Percentiles rank a stretch among this genome's conserved stretches.
Conservation (phyloP, 108 stramenopile genomes). For the Skeletonema grethae region DNA sequence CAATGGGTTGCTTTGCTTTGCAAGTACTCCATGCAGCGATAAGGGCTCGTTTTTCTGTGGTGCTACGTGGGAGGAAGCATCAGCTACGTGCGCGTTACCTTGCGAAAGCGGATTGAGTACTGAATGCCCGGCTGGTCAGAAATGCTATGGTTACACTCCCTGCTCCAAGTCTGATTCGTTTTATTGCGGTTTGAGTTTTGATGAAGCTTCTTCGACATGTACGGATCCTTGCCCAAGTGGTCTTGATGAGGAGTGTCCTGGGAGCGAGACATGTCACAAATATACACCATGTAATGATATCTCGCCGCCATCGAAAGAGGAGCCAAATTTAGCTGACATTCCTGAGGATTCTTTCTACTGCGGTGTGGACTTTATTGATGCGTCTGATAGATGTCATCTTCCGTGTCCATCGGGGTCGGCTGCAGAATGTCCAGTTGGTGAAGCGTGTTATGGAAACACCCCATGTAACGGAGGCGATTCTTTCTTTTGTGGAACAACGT, state of each 20-base stretch:
- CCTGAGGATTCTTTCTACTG: slow-evolving; percentile 42
- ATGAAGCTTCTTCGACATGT: slow-evolving; percentile 46
- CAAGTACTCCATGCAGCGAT: slow-evolving; percentile 36
- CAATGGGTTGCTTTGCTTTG: slow-evolving; percentile 36
- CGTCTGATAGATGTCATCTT: slow-evolving; percentile 40
- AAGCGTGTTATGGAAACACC: slow-evolving; percentile 50
- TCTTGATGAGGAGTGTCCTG: slow-evolving; percentile 35
- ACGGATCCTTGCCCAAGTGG: slow-evolving; percentile 44
- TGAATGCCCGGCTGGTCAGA: slow-evolving; percentile 29
- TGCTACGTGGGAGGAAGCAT: slow-evolving; percentile 45
- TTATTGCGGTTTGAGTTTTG: slow-evolving; percentile 46
- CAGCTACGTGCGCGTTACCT: slow-evolving; percentile 36
- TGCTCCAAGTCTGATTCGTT: slow-evolving; percentile 51
- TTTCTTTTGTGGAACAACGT: slow-evolving; percentile 46
- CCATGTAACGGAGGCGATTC: slow-evolving; percentile 45
- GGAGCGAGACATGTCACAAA: slow-evolving; percentile 36
- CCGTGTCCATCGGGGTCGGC: slow-evolving; percentile 49
- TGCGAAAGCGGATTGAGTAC: slow-evolving; percentile 35
- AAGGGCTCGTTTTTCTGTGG: slow-evolving; percentile 42
- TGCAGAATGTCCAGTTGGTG: slow-evolving; percentile 50
- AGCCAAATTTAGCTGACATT: not conserved
- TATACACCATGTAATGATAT: slow-evolving; percentile 49
- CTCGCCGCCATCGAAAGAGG: not conserved
- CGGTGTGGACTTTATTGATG: slow-evolving; percentile 44
- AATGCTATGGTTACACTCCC: slow-evolving; percentile 49